Evolutionary conservation across 129 eudicot genomes (phyloP).

Genomic region (Ambrosia artemisiifolia): DNA sequence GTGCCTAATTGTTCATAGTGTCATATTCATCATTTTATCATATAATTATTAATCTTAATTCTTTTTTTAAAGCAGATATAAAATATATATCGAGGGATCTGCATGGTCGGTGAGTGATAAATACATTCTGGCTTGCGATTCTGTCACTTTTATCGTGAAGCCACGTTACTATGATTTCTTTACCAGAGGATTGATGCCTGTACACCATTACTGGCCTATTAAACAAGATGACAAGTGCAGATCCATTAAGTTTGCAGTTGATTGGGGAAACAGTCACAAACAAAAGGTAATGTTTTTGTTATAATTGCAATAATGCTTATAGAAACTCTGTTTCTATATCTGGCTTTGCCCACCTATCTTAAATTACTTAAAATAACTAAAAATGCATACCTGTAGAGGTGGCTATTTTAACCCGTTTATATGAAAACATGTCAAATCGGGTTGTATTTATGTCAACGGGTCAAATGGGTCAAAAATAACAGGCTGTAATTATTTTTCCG

Average conservation of each 20-base stretch:
- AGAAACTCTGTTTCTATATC: background rate
- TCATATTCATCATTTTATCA: background rate
- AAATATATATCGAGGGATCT: conserved; percentile 78
- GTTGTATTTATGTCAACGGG: background rate
- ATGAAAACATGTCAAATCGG: background rate
- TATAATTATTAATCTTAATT: background rate
- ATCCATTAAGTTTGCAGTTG: conserved; percentile 76
- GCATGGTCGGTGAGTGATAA: conserved; percentile 94
- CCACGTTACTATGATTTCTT: conserved; percentile 81
- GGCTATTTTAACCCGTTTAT: background rate
- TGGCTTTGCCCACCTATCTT: background rate
- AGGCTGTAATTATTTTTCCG: background rate
- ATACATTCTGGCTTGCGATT: conserved; percentile 83
- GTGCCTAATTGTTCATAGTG: background rate
- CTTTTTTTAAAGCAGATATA: conserved; percentile 49
- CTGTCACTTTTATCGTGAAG: conserved; percentile 58
- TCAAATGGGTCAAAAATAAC: background rate
- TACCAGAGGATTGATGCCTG: conserved; percentile 71
- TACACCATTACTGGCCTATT: conserved; percentile 84
- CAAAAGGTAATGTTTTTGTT: conserved; percentile 43
- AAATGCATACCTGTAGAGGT: background rate
- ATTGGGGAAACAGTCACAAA: conserved; percentile 74
- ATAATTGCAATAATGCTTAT: background rate
- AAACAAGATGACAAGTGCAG: conserved; percentile 47
- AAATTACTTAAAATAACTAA: background rate